Evolutionary conservation across 495 filamentous ascomycete genomes (phyloP).

Genomic region (Aspergillus egyptiacus): DNA sequence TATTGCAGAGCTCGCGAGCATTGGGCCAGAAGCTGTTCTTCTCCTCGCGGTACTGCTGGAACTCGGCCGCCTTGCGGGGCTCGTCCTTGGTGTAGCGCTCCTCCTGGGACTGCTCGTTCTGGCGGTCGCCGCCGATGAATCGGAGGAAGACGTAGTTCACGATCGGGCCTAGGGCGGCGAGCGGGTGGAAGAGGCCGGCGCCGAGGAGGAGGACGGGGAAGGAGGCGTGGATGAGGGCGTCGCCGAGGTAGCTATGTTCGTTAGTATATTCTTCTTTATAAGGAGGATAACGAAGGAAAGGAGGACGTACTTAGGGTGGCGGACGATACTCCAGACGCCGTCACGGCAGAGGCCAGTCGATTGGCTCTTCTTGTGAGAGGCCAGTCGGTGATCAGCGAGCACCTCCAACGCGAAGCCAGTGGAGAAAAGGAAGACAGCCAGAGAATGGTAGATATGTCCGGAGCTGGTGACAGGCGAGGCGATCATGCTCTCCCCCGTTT

Average conservation of each 20-base stretch:
- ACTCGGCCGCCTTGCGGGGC: conserved; percentile 44
- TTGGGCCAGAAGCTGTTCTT: conserved; percentile 56
- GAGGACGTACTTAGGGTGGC: conserved; percentile 54
- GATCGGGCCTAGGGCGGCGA: conserved; percentile 48
- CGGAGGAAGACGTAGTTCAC: conserved; percentile 55
- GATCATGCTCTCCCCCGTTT: conserved; percentile 7
- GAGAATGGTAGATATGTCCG: conserved; percentile 28
- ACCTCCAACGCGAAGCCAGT: conserved; percentile 48
- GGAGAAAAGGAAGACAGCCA: conserved; percentile 50
- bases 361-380: conserved; percentile 28
- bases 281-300: background rate
- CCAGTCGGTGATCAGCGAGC: conserved; percentile 49
- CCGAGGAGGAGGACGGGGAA: conserved; percentile 36
- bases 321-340: conserved; percentile 54
- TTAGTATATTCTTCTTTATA: conserved; percentile 6
- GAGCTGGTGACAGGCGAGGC: conserved; percentile 5
- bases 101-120: conserved; percentile 47
- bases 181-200: conserved; percentile 45
- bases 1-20: conserved; percentile 40
- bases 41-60: conserved; percentile 42
- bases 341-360: conserved; percentile 36
- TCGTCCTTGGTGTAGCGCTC: conserved; percentile 41
- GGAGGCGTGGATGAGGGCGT: conserved; percentile 45
- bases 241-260: conserved; percentile 48
- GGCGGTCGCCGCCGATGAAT: conserved; percentile 47